These are phyloP conservation scores for Monotropa hypopitys DNA, from an alignment of 179 eudicot species.

Conservation along the genomic window DNA sequence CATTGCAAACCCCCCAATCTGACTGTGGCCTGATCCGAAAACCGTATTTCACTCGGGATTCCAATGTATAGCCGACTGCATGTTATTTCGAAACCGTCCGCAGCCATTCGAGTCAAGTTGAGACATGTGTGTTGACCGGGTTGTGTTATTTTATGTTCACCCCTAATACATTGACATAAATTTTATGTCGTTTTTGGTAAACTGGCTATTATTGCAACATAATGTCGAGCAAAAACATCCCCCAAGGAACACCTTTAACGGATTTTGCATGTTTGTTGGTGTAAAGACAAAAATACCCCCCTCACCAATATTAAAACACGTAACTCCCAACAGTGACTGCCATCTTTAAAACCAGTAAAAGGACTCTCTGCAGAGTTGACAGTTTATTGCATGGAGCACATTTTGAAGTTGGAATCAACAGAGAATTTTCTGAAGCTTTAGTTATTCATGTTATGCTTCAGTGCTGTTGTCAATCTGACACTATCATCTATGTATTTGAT, in stretches of 20 bases:
- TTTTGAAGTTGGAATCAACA: background rate
- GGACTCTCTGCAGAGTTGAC: background rate
- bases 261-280: background rate
- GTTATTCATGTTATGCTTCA: background rate
- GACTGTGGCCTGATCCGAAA: too few relatives aligned
- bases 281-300: too few relatives aligned
- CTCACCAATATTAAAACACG: too few relatives aligned
- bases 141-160: too few relatives aligned
- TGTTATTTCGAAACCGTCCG: too few relatives aligned
- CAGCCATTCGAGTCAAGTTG: too few relatives aligned
- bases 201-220: background rate
- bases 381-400: background rate
- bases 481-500: conserved; percentile 11
- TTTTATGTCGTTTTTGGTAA: background rate
- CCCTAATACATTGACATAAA: too few relatives aligned
- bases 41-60: too few relatives aligned
- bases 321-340: too few relatives aligned
- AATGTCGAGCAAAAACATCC: background rate
- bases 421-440: background rate
- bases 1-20: too few relatives aligned
- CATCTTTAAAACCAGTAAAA: background rate
- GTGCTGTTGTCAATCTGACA: conserved; percentile 2
- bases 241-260: background rate
- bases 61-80: too few relatives aligned
- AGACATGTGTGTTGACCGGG: too few relatives aligned